Evolutionary conservation across 306 rosid species (phyloP).

Genomic region (Cyamopsis tetragonoloba): DNA sequence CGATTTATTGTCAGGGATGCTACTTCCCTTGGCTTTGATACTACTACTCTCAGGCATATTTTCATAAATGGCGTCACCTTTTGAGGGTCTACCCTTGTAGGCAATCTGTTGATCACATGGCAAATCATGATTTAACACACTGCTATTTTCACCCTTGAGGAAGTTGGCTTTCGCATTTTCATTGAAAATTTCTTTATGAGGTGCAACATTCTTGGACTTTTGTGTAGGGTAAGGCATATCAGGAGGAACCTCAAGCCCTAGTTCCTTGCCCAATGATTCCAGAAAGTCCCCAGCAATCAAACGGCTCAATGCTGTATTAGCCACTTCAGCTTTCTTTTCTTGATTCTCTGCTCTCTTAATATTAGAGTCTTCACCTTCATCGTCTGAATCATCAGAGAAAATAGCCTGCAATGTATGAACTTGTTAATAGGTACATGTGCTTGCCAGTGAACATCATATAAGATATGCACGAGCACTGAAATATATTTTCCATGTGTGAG

Average conservation of each 20-base stretch:
- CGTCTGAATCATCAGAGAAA: constrained; percentile 92
- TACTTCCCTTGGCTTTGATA: constrained; percentile 30
- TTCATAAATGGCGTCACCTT: constrained; percentile 31
- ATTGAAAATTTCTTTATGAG: constrained; percentile 39
- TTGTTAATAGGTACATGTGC: constrained; percentile 6
- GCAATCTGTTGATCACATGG: constrained; percentile 27
- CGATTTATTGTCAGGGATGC: constrained; percentile 29
- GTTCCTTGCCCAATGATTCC: constrained; percentile 95
- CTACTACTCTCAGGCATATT: constrained; percentile 35
- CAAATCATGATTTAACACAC: constrained; percentile 26
- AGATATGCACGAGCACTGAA: constrained; percentile 2
- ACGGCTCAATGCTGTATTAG: constrained; percentile 74
- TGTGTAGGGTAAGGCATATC: constrained; percentile 50
- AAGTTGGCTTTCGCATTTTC: constrained; percentile 30
- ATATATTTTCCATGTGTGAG: background rate
- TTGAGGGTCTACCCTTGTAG: constrained; percentile 31
- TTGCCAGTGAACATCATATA: constrained; percentile 5
- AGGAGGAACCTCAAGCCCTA: constrained; percentile 91
- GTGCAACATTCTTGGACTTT: constrained; percentile 35
- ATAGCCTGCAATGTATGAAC: constrained; percentile 63
- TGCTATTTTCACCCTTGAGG: constrained; percentile 29
- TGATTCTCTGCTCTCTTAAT: constrained; percentile 52
- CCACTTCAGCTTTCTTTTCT: constrained; percentile 83
- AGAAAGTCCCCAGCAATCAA: constrained; percentile 94
- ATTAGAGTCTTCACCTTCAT: constrained; percentile 54